Evolutionary conservation across 108 stramenopile genomes (phyloP).

Genomic region (Mediolabrus comicus): DNA sequence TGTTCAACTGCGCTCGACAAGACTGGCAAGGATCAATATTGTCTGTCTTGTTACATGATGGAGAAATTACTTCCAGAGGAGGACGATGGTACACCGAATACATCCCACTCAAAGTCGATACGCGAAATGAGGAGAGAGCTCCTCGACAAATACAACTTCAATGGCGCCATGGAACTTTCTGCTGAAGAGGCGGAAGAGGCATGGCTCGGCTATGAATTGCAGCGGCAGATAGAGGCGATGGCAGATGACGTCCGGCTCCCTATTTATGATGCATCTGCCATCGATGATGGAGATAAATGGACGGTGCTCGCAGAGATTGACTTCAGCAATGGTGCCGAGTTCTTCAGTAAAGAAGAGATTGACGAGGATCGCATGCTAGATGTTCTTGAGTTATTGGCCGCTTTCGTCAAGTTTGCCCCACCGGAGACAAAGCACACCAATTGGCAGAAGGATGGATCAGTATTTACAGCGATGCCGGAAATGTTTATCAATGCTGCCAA

Average conservation of each 20-base stretch:
- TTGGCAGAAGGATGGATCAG: constrained; percentile 12
- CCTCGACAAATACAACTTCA: constrained; percentile 8
- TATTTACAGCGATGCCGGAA: constrained; percentile 16
- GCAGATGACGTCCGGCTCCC: not conserved
- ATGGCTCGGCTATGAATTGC: not conserved
- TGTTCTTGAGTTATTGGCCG: constrained; percentile 11
- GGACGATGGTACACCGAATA: not conserved
- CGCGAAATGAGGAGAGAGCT: constrained; percentile 4
- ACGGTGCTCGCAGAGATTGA: constrained; percentile 14
- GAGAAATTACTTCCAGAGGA: constrained; percentile 1
- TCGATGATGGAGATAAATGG: constrained; percentile 7
- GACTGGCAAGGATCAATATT: not conserved
- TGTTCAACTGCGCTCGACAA: not conserved
- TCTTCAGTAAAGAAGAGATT: constrained; percentile 4
- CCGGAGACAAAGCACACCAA: constrained; percentile 8
- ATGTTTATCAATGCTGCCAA: constrained; percentile 21
- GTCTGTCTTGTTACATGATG: not conserved
- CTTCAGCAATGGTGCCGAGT: constrained; percentile 6
- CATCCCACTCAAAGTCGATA: not conserved
- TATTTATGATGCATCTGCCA: not conserved
- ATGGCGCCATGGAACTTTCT: constrained; percentile 1
- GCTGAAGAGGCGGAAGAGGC: constrained; percentile 1
- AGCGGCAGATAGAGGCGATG: constrained; percentile 3
- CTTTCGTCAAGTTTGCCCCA: constrained; percentile 8
- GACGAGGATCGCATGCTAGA: constrained; percentile 9